Evolutionary conservation across 352 stramenopile genomes (phyloP), one percentile per base, ranked within the genome.

Genomic region (Phytophthora hibernalis): DNA sequence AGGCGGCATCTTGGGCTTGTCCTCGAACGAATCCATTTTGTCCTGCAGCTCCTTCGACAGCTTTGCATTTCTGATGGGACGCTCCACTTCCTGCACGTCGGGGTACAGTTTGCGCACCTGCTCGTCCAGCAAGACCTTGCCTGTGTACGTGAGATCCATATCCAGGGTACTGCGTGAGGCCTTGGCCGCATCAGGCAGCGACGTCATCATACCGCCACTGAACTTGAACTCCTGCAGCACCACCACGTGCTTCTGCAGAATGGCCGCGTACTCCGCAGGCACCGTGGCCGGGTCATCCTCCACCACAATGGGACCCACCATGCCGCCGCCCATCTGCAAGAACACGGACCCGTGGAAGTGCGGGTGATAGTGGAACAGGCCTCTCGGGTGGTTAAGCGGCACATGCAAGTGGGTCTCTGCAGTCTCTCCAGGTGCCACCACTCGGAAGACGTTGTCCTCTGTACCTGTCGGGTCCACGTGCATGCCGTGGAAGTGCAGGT

Each of bases 291-390:
- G 68, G 42, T 88, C 70, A 54, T 92, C 84, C 40, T 91, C 82
- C n/a, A 92, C 81, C 3, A 90, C 57, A 28, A 89, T 72, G 11
- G 75, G 79, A 21, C 85, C 84, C 11, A 82, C 82, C 77, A 95
- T 93, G 7, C 85, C 87, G 12, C 88, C 88, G 3, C 76, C 79
- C 60, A 93, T 83, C 58, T 97, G 89, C 55, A 89, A 37, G 50
- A 87, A 85, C 18, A 92, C 89, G 0, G 70, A 85, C 12, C 83
- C 85, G 60, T 93, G 85, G 60, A 86, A 90, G 74, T 96, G 88
- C 49, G 88, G 86, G 58, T 96, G 88, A 72, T 96, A 96, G 68
- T 92, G 85, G 62, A 91, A 96, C 10, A 90, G 59, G 4, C 88
- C 88, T 33, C 80, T 76, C 15, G 85, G 86, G 45, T 96, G 88